Evolutionary conservation across 768 basidiomycete species (phyloP).

Genomic region (Crepidotus variabilis): DNA sequence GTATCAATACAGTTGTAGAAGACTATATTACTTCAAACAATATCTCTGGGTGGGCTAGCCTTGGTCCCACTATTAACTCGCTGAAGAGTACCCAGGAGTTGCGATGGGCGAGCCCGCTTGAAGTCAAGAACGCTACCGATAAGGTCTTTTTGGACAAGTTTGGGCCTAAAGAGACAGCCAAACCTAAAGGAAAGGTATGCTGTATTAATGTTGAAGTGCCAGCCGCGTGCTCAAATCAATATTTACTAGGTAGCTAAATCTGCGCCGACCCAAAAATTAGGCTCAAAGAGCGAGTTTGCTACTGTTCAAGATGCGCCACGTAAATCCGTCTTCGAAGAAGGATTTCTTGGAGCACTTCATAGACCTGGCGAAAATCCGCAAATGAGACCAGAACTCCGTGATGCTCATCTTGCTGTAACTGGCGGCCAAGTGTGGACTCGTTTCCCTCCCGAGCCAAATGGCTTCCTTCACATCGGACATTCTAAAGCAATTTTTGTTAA

Average conservation of each 20-base stretch:
- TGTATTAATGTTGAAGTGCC: background rate
- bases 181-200: constrained; percentile 63
- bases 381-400: constrained; percentile 69
- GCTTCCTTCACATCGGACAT: constrained; percentile 92
- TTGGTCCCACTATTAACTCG: constrained; percentile 63
- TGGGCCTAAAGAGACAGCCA: constrained; percentile 66
- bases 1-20: constrained; percentile 53
- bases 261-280: constrained; percentile 22
- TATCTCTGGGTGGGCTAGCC: constrained; percentile 68
- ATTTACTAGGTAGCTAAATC: constrained; percentile 42
- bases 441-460: constrained; percentile 98
- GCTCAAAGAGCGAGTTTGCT: constrained; percentile 22
- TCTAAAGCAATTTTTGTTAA: constrained; percentile 98
- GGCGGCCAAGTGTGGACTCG: constrained; percentile 87
- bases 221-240: constrained; percentile 15
- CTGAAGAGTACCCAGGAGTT: constrained; percentile 60
- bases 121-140: constrained; percentile 81
- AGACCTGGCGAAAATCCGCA: constrained; percentile 94
- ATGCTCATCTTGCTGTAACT: constrained; percentile 78
- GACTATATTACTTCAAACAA: constrained; percentile 54
- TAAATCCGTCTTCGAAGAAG: constrained; percentile 86
- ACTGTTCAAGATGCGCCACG: constrained; percentile 35
- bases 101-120: constrained; percentile 82
- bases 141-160: constrained; percentile 61
- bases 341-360: constrained; percentile 90